Percentiles rank a stretch among this genome's conserved stretches.
Evolutionary conservation across 2,329 filamentous ascomycete genomes (phyloP).

Genomic region (Microcyclosporella mali): DNA sequence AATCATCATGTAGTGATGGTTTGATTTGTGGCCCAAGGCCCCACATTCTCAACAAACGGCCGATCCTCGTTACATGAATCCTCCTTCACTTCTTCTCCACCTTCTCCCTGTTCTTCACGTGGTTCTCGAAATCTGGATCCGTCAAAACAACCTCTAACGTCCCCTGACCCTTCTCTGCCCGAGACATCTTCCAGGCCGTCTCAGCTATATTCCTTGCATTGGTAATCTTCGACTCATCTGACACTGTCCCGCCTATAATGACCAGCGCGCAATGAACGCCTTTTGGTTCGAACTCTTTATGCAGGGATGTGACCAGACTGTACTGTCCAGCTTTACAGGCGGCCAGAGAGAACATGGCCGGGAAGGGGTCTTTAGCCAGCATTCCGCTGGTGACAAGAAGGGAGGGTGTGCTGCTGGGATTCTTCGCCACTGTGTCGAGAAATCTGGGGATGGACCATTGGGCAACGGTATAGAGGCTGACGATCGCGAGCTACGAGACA

Average conservation of each 20-base stretch:
- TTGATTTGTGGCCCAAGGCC: too few species aligned
- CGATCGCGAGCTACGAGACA: constrained; percentile 36
- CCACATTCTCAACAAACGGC: too few species aligned
- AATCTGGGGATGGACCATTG: constrained; percentile 42
- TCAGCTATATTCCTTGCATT: constrained; percentile 42
- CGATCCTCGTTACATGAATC: too few species aligned
- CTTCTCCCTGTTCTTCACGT: constrained; percentile 1
- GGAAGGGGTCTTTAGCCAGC: constrained; percentile 38
- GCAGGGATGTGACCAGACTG: constrained; percentile 42
- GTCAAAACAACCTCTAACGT: constrained; percentile 31
- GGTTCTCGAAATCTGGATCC: constrained; percentile 14
- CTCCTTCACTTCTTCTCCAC: too few species aligned
- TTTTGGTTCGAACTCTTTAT: constrained; percentile 34
- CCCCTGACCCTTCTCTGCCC: constrained; percentile 29
- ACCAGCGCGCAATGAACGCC: constrained; percentile 43
- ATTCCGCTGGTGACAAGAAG: constrained; percentile 44
- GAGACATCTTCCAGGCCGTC: constrained; percentile 40
- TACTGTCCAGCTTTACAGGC: constrained; percentile 46
- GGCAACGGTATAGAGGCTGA: constrained; percentile 41
- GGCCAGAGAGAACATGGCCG: constrained; percentile 38
- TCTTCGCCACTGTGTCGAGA: constrained; percentile 13
- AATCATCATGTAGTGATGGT: constrained; percentile 7
- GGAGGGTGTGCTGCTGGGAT: constrained; percentile 30
- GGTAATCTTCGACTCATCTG: constrained; percentile 32
- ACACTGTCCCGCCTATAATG: constrained; percentile 39